phyloP scores from a whole-genome alignment of 1,284 basidiomycete species.

The Marasmius oreades region DNA sequence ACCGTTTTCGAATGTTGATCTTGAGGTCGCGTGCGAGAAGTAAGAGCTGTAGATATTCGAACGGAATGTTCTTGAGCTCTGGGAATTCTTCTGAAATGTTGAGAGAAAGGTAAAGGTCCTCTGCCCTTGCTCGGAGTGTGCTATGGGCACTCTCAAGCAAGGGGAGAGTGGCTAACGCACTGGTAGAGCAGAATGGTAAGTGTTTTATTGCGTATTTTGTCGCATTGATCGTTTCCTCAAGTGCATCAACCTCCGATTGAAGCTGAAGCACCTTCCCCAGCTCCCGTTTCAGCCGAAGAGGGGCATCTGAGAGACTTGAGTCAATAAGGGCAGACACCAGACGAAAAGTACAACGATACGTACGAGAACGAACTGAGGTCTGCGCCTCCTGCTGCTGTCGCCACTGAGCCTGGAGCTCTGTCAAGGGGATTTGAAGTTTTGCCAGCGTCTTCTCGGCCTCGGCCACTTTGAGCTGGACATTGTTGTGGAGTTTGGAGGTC shows the following conservation, averaged over 20 bases:
- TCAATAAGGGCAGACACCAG: neutral
- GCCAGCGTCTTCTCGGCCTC: too few species aligned
- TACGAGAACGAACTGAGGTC: too few species aligned
- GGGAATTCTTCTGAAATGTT: neutral
- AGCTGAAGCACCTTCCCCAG: neutral
- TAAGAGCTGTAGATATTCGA: neutral
- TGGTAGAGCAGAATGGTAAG: neutral
- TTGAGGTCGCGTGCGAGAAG: neutral
- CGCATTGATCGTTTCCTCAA: neutral
- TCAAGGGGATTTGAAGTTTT: too few species aligned
- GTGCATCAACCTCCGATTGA: neutral
- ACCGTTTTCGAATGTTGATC: neutral
- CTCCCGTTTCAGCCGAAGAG: neutral
- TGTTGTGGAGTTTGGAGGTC: too few species aligned
- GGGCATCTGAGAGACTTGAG: neutral
- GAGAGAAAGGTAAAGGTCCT: neutral
- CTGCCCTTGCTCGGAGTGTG: neutral
- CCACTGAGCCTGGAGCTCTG: too few species aligned
- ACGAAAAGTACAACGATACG: too few species aligned
- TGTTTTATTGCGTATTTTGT: neutral
- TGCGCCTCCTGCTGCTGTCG: too few species aligned
- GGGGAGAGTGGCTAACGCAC: neutral
- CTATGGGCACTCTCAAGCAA: neutral
- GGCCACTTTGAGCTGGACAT: too few species aligned
- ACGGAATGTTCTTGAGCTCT: neutral